A percentile compares a stretch with the other conserved stretches of the same genome.
These are phyloP conservation scores for Botrytis galanthina DNA, from an alignment of 2,329 filamentous ascomycete genomes.

Conservation along the genomic window DNA sequence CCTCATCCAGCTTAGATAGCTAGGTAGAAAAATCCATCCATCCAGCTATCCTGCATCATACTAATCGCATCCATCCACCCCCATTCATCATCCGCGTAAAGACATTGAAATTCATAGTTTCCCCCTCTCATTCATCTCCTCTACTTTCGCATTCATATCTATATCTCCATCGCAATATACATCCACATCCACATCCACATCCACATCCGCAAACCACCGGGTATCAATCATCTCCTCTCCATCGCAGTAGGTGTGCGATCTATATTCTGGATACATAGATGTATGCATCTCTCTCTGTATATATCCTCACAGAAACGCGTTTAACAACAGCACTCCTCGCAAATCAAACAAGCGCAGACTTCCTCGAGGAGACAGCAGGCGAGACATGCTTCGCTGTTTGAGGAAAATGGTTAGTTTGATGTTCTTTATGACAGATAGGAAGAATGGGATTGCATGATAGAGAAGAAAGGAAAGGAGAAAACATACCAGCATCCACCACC, in stretches of 20 bases:
- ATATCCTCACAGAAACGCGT: background rate
- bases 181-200: background rate
- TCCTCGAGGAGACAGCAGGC: slow-evolving; percentile 20
- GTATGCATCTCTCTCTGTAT: background rate
- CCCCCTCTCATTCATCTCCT: no score
- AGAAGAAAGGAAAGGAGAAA: background rate
- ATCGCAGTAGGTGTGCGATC: background rate
- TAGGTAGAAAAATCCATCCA: background rate
- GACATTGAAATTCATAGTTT: no score
- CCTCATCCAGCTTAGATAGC: background rate
- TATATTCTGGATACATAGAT: background rate
- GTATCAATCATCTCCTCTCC: background rate
- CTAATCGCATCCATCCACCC: background rate
- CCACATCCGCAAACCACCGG: background rate
- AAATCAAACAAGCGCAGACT: slow-evolving; percentile 16
- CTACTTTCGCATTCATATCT: no score
- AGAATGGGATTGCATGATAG: background rate
- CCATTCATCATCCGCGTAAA: no score
- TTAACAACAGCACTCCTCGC: slow-evolving; percentile 18
- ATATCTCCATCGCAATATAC: background rate
- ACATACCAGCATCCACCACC: slow-evolving; percentile 17
- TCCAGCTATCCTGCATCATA: background rate
- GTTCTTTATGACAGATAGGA: background rate
- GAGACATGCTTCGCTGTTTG: slow-evolving; percentile 10
- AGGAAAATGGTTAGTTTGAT: background rate